Evolutionary conservation across 2,329 filamentous ascomycete species (phyloP).

Genomic region (Zymoseptoria passerinii): DNA sequence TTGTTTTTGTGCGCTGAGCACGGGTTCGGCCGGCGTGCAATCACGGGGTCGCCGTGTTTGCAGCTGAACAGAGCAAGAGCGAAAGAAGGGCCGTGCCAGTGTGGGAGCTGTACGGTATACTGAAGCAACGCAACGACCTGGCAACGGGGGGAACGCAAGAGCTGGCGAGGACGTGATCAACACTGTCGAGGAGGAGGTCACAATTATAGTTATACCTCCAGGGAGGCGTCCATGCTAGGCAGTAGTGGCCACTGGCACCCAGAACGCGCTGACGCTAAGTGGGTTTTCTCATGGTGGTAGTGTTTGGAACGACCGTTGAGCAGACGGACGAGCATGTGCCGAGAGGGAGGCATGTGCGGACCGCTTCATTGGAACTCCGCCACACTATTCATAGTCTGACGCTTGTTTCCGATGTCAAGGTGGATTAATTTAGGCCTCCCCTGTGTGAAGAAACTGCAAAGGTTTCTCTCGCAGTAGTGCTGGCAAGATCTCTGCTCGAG

Average conservation of each 20-base stretch:
- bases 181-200: neutral
- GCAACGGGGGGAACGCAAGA: neutral
- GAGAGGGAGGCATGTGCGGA: neutral
- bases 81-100: neutral
- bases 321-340: neutral
- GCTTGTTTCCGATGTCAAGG: neutral
- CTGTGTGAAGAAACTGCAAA: neutral
- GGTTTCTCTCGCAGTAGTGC: neutral
- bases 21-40: neutral
- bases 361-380: neutral
- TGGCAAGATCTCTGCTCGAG: neutral
- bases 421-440: neutral
- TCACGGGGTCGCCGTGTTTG: neutral
- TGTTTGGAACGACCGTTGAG: neutral
- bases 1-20: neutral
- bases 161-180: neutral
- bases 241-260: neutral
- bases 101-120: neutral
- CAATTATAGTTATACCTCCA: neutral
- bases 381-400: neutral
- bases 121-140: neutral
- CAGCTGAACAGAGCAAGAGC: neutral
- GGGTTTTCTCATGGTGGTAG: neutral
- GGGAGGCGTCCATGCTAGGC: neutral
- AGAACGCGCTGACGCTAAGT: neutral